Evolutionary conservation across 495 filamentous ascomycete species (phyloP).

Genomic region (Pyrenula massariospora): DNA sequence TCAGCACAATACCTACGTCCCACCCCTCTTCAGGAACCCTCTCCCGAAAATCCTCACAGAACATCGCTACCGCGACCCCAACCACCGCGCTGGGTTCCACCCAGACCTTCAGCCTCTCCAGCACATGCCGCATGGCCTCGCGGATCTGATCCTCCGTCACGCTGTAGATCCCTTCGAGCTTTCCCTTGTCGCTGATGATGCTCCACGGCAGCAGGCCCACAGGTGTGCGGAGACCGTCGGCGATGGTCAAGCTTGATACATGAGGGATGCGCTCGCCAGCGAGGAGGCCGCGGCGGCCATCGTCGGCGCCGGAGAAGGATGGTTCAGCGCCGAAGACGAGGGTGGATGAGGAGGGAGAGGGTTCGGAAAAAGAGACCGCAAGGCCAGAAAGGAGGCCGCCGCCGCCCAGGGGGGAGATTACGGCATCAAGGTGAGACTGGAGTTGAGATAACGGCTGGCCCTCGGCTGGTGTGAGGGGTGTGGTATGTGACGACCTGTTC

Average conservation of each 20-base stretch:
- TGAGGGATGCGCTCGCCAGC: slow-evolving; percentile 45
- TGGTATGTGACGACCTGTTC: slow-evolving; percentile 4
- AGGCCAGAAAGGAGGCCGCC: slow-evolving; percentile 81
- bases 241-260: slow-evolving; percentile 72
- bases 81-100: slow-evolving; percentile 88
- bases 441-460: slow-evolving; percentile 30
- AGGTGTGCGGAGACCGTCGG: slow-evolving; percentile 80
- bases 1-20: slow-evolving; percentile 81
- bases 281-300: slow-evolving; percentile 57
- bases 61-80: slow-evolving; percentile 70
- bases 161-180: slow-evolving; percentile 62
- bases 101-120: slow-evolving; percentile 86
- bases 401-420: slow-evolving; percentile 79
- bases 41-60: slow-evolving; percentile 68
- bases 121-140: slow-evolving; percentile 59
- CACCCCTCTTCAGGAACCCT: slow-evolving; percentile 65
- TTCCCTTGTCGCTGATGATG: slow-evolving; percentile 60
- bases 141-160: slow-evolving; percentile 79
- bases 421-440: slow-evolving; percentile 49
- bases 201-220: slow-evolving; percentile 70
- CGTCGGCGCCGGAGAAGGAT: slow-evolving; percentile 72
- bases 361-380: slow-evolving; percentile 56
- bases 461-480: slow-evolving; percentile 6
- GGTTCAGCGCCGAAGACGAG: slow-evolving; percentile 89
- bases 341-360: slow-evolving; percentile 31